These are phyloP conservation scores for Chytriomyces confervae DNA, from an alignment of 192 early-diverging fungal genomes.

Conservation along the genomic window DNA sequence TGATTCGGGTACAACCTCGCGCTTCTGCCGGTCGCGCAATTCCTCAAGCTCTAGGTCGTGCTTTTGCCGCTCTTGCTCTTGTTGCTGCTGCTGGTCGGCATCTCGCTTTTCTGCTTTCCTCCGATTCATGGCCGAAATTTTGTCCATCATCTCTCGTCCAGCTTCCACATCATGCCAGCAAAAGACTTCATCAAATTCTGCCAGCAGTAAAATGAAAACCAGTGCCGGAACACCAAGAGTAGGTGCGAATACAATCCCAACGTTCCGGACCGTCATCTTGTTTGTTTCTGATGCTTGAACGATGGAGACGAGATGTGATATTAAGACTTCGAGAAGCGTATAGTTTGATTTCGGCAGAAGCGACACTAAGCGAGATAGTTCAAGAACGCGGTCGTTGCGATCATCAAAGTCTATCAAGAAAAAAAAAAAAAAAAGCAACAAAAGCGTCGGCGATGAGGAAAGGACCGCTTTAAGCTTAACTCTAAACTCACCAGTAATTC, in stretches of 20 bases:
- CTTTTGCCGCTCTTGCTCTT: too few relatives aligned
- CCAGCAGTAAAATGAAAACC: constrained; percentile 91
- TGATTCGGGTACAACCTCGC: too few relatives aligned
- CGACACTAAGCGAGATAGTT: constrained; percentile 80
- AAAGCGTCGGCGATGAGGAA: not conserved
- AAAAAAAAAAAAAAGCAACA: not conserved
- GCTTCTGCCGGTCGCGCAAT: too few relatives aligned
- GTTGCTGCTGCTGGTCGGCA: too few relatives aligned
- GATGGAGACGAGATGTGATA: constrained; percentile 88
- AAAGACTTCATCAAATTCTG: constrained; percentile 70
- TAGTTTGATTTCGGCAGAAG: constrained; percentile 88
- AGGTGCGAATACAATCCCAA: constrained; percentile 95
- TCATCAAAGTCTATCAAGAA: constrained; percentile 70
- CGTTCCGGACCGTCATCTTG: constrained; percentile 94
- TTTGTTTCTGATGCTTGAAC: constrained; percentile 84
- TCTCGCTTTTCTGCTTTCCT: not conserved
- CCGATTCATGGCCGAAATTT: constrained; percentile 22
- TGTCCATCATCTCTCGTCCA: not conserved
- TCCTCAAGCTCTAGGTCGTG: too few relatives aligned
- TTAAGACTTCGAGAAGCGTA: constrained; percentile 82
- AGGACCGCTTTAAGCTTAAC: not conserved
- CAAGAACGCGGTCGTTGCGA: constrained; percentile 78
- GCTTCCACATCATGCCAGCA: constrained; percentile 33
- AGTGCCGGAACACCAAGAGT: constrained; percentile 92
- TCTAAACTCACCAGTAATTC: constrained; percentile 64